phyloP scores from a whole-genome alignment of 2,329 filamentous ascomycete genomes.

The Coniochaeta prunicola region DNA sequence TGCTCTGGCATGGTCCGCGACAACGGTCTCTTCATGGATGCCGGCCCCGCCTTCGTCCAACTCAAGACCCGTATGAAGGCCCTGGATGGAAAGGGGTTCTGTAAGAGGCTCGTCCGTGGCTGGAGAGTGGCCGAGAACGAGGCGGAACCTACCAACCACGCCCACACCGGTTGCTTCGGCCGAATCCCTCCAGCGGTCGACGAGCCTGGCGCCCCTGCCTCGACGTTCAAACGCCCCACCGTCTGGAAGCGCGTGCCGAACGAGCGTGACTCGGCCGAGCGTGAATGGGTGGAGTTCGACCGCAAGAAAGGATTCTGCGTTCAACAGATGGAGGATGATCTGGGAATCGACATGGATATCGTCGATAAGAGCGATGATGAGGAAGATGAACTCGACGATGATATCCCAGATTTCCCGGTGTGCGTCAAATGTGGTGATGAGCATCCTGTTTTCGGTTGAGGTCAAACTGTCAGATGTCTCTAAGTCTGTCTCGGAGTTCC shows the following conservation, averaged over 20 bases:
- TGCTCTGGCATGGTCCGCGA: conserved; percentile 45
- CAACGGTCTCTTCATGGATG: conserved; percentile 43
- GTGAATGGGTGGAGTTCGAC: conserved; percentile 42
- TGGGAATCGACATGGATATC: conserved; percentile 2
- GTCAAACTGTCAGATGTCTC: background rate
- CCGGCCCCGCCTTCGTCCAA: conserved; percentile 34
- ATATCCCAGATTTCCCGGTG: background rate
- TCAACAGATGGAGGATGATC: background rate
- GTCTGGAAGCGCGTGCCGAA: conserved; percentile 45
- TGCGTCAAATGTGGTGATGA: conserved; percentile 12
- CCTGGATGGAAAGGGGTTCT: conserved; percentile 31
- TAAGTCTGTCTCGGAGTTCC: background rate
- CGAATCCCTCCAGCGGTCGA: conserved; percentile 31
- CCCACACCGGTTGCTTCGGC: conserved; percentile 13
- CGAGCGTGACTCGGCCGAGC: conserved; percentile 28
- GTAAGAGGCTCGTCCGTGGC: conserved; percentile 37
- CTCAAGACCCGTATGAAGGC: conserved; percentile 29
- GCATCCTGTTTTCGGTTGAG: conserved; percentile 3
- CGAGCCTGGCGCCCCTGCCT: conserved; percentile 34
- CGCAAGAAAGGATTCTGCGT: conserved; percentile 6
- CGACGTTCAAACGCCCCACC: conserved; percentile 23
- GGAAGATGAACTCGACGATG: background rate
- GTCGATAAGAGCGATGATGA: conserved; percentile 5
- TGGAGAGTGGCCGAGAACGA: conserved; percentile 24
- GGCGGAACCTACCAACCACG: conserved; percentile 13